A percentile compares a stretch with the other conserved stretches of the same genome.
Conservation (phyloP, 148 eudicot genomes). For the Camellia japonica region DNA sequence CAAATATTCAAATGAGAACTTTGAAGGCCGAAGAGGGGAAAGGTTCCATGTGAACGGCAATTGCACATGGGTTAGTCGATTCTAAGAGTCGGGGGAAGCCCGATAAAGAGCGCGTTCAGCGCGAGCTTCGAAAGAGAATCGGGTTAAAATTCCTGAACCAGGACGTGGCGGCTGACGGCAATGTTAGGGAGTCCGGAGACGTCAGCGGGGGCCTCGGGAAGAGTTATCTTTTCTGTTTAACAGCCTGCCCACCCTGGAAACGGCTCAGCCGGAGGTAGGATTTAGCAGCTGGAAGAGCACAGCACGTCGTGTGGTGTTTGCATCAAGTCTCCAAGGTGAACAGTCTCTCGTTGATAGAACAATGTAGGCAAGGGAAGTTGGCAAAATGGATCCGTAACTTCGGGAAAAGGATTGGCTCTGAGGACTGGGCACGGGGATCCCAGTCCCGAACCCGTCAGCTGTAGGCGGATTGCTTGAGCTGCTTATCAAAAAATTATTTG, state of each 20-base stretch:
- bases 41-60: slow-evolving; percentile 49
- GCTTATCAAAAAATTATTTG: too few species aligned
- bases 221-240: slow-evolving; percentile 51
- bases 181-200: slow-evolving; percentile 27
- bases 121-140: background rate
- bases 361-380: too few species aligned
- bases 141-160: background rate
- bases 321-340: too few species aligned
- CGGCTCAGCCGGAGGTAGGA: slow-evolving; percentile 7
- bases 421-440: too few species aligned
- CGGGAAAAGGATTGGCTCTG: too few species aligned
- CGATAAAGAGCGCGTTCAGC: slow-evolving; percentile 9
- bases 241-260: slow-evolving; percentile 19
- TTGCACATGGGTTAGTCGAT: slow-evolving; percentile 49
- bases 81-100: slow-evolving; percentile 23
- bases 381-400: too few species aligned
- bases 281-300: slow-evolving; percentile 4
- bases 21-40: slow-evolving; percentile 52
- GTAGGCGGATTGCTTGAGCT: too few species aligned
- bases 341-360: too few species aligned
- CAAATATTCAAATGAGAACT: slow-evolving; percentile 59
- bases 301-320: background rate
- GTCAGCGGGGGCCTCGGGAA: slow-evolving; percentile 57
- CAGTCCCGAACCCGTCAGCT: too few species aligned
- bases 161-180: too few species aligned